Conservation (phyloP, 805 yeast genomes). For the Schwanniomyces vanrijiae region DNA sequence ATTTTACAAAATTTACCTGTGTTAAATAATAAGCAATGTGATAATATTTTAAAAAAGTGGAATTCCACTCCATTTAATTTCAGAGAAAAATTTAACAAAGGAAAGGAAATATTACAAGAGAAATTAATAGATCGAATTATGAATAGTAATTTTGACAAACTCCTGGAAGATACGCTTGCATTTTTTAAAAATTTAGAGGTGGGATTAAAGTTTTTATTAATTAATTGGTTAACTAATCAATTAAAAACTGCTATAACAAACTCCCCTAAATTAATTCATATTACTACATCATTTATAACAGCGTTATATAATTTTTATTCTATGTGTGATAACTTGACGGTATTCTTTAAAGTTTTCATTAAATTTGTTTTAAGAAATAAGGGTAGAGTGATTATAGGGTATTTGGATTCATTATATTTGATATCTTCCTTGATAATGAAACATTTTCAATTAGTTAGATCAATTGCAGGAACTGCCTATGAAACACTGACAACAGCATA, state of each 20-base stretch:
- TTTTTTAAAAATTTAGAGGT: constrained; percentile 27
- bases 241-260: constrained; percentile 34
- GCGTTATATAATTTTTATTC: constrained; percentile 33
- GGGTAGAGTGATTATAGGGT: constrained; percentile 37
- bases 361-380: constrained; percentile 38
- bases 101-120: constrained; percentile 28
- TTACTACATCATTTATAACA: constrained; percentile 28
- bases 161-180: constrained; percentile 10
- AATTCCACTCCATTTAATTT: constrained; percentile 28
- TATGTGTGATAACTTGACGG: constrained; percentile 40
- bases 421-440: constrained; percentile 29
- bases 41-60: constrained; percentile 55
- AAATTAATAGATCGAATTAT: constrained; percentile 33
- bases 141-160: constrained; percentile 15
- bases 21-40: constrained; percentile 53
- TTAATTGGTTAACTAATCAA: constrained; percentile 49
- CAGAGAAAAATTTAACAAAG: constrained; percentile 38
- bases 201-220: constrained; percentile 44
- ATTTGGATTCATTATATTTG: constrained; percentile 42
- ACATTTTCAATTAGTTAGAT: constrained; percentile 33
- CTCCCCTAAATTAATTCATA: constrained; percentile 36
- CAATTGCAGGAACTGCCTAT: constrained; percentile 26
- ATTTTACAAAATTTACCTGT: constrained; percentile 62
- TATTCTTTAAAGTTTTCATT: constrained; percentile 37
- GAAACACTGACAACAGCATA: constrained; percentile 29